Percentiles rank a stretch among this genome's conserved stretches.
Conservation (phyloP, 73 alveolate genomes). For the Tetrahymena elliotti region DNA sequence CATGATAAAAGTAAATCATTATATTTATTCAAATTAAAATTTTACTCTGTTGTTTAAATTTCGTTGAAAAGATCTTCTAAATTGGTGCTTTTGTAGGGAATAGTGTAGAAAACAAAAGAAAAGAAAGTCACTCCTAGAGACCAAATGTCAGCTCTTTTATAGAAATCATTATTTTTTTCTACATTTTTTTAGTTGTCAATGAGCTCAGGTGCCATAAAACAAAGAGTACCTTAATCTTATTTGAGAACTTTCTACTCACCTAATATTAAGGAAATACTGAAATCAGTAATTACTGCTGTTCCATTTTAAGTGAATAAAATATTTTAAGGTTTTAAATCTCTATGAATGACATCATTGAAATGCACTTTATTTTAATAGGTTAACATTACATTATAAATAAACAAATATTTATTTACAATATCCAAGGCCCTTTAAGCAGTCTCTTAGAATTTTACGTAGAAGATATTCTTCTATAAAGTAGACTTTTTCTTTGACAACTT, state of each 20-base stretch:
- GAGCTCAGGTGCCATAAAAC: not conserved
- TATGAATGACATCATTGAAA: not conserved
- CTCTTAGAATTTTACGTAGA: not conserved
- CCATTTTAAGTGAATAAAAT: not conserved
- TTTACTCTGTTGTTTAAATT: not conserved
- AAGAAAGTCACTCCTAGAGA: not conserved
- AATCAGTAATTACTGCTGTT: not conserved
- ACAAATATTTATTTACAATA: not conserved
- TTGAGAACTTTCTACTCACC: not conserved
- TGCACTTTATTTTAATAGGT: not conserved
- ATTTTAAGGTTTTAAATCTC: not conserved
- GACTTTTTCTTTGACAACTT: not conserved
- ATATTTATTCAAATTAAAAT: not conserved
- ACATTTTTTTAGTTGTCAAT: not conserved
- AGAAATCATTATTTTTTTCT: not conserved
- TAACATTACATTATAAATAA: not conserved
- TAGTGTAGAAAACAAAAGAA: not conserved
- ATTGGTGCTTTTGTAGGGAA: not conserved
- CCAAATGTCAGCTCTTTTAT: not conserved
- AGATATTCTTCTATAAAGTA: not conserved
- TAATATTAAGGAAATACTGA: not conserved
- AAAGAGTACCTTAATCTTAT: not conserved
- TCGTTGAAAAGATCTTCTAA: not conserved
- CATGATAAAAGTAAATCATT: not conserved
- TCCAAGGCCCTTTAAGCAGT: not conserved